Conservation (phyloP, 495 filamentous ascomycete species). For the Penicillium antarcticum region DNA sequence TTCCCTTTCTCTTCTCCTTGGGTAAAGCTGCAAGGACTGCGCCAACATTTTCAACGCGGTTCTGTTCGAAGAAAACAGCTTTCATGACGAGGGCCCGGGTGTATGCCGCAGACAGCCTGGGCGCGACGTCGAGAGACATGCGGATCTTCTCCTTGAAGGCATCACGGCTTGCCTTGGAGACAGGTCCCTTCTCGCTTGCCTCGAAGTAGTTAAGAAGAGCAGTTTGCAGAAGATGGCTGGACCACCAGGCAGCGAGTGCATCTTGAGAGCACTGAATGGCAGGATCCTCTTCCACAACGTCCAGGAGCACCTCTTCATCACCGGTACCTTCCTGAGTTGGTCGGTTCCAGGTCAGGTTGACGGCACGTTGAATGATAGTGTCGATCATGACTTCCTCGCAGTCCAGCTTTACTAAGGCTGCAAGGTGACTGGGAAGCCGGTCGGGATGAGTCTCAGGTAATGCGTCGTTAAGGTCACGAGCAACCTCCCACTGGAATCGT, state of each 20-base stretch:
- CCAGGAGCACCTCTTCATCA: constrained; percentile 66
- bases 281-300: constrained; percentile 80
- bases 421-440: constrained; percentile 71
- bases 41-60: constrained; percentile 44
- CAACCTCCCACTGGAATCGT: constrained; percentile 75
- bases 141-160: constrained; percentile 56
- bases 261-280: constrained; percentile 87
- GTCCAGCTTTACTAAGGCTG: constrained; percentile 67
- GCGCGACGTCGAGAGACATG: constrained; percentile 71
- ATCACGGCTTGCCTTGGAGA: constrained; percentile 38
- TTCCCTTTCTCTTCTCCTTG: constrained; percentile 34
- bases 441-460: constrained; percentile 59
- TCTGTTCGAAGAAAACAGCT: constrained; percentile 44
- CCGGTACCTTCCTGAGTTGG: constrained; percentile 63
- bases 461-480: constrained; percentile 59
- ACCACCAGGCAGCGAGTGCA: constrained; percentile 88
- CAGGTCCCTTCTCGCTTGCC: constrained; percentile 36
- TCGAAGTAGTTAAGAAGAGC: constrained; percentile 63
- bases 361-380: constrained; percentile 76
- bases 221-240: constrained; percentile 68
- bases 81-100: constrained; percentile 74
- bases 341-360: constrained; percentile 87
- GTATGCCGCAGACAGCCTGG: constrained; percentile 72
- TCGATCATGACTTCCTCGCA: constrained; percentile 76
- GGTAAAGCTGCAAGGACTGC: constrained; percentile 49